A percentile compares a stretch with the other conserved stretches of the same genome.
Evolutionary conservation across 176 grass and related monocot species (phyloP).

Genomic region (Carex cristatella): DNA sequence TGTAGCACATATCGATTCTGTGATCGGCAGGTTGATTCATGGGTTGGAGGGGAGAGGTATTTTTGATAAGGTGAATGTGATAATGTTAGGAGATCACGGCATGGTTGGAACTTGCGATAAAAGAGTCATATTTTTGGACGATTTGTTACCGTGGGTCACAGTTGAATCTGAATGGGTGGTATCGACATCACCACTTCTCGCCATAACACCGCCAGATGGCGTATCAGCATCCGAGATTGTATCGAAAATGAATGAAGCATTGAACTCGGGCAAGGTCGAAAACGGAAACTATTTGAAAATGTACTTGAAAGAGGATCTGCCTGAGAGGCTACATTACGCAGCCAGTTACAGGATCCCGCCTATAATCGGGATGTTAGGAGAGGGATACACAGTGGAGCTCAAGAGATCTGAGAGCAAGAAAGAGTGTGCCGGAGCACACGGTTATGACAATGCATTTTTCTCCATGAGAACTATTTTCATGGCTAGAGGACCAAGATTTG

Average conservation of each 20-base stretch:
- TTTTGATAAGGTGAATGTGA: slow-evolving; percentile 82
- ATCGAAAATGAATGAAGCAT: slow-evolving; percentile 76
- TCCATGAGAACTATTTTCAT: slow-evolving; percentile 94
- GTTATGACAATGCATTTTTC: slow-evolving; percentile 91
- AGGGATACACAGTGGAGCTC: slow-evolving; percentile 77
- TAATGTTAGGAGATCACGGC: slow-evolving; percentile 74
- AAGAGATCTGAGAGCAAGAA: slow-evolving; percentile 28
- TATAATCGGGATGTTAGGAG: slow-evolving; percentile 56
- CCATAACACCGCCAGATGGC: slow-evolving; percentile 49
- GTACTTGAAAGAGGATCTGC: slow-evolving; percentile 81
- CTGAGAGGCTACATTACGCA: slow-evolving; percentile 53
- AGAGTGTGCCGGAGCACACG: slow-evolving; percentile 75
- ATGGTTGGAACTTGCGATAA: slow-evolving; percentile 78
- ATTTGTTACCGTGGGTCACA: slow-evolving; percentile 59
- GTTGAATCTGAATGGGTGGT: slow-evolving; percentile 56
- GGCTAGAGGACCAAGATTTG: slow-evolving; percentile 58
- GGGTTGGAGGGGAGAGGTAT: slow-evolving; percentile 64
- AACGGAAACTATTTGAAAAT: slow-evolving; percentile 66
- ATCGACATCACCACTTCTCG: slow-evolving; percentile 54
- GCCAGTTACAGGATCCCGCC: slow-evolving; percentile 74
- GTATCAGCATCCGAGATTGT: slow-evolving; percentile 44
- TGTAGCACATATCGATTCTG: slow-evolving; percentile 46
- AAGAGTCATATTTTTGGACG: slow-evolving; percentile 60
- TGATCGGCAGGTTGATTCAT: slow-evolving; percentile 60
- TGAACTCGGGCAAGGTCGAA: slow-evolving; percentile 63